Conservation (phyloP, 495 filamentous ascomycete genomes). For the Penicillium canescens region DNA sequence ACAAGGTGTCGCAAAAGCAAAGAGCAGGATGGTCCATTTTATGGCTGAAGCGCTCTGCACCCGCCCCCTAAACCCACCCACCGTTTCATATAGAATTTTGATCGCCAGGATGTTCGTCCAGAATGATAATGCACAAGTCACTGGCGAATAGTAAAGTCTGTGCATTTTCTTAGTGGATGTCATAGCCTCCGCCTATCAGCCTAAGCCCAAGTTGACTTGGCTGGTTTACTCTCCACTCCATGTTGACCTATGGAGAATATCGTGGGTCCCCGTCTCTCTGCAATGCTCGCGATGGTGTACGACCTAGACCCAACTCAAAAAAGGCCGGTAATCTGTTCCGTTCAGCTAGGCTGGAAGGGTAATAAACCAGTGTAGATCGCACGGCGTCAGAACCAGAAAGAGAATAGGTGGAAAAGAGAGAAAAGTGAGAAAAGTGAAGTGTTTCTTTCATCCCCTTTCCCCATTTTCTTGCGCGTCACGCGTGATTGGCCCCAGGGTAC, state of each 20-base stretch:
- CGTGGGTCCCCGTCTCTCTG: not conserved
- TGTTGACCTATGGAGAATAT: not conserved
- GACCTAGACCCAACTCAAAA: not conserved
- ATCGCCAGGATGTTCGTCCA: slow-evolving; percentile 10
- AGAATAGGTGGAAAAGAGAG: not conserved
- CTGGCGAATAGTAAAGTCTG: slow-evolving; percentile 2
- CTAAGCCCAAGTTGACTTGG: slow-evolving; percentile 4
- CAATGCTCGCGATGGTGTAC: not conserved
- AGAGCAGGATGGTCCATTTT: no score
- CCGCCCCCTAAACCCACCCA: not conserved
- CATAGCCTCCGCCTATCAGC: slow-evolving; percentile 1
- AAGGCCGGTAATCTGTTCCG: slow-evolving; percentile 2
- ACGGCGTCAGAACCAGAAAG: slow-evolving; percentile 5
- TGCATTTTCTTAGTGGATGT: slow-evolving; percentile 5
- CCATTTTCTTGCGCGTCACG: slow-evolving; percentile 9
- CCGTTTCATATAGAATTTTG: slow-evolving; percentile 6
- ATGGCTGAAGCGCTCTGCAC: no score
- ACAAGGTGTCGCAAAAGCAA: no score
- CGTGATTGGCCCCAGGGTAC: slow-evolving; percentile 25
- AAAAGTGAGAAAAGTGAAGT: no score
- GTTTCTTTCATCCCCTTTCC: slow-evolving; percentile 8
- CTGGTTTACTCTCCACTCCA: slow-evolving; percentile 1
- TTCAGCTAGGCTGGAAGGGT: slow-evolving; percentile 8
- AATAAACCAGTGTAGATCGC: slow-evolving; percentile 1
- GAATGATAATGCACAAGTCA: slow-evolving; percentile 7